Evolutionary conservation across 768 basidiomycete genomes (phyloP).

Genomic region (Daedaleopsis nitida): DNA sequence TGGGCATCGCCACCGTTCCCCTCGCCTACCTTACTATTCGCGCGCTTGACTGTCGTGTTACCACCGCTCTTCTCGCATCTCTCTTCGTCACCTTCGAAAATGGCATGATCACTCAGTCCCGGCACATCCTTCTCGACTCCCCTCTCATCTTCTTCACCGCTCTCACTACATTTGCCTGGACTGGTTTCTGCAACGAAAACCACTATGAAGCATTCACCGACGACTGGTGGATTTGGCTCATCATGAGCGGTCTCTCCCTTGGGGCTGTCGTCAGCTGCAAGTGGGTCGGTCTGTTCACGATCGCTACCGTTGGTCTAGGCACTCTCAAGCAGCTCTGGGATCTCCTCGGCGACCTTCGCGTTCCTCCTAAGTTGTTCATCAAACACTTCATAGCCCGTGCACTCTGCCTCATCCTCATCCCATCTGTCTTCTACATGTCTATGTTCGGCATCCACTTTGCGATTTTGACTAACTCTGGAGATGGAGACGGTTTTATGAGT

Average conservation of each 20-base stretch:
- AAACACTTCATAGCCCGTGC: constrained; percentile 89
- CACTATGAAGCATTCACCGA: constrained; percentile 79
- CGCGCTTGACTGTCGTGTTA: constrained; percentile 87
- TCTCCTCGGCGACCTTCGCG: constrained; percentile 82
- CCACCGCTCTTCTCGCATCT: constrained; percentile 88
- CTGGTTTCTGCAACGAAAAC: constrained; percentile 91
- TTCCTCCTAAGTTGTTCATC: constrained; percentile 74
- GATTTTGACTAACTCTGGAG: constrained; percentile 86
- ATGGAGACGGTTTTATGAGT: constrained; percentile 99
- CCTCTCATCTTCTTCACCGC: constrained; percentile 99
- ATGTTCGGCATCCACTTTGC: constrained; percentile 97
- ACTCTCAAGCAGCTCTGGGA: constrained; percentile 88
- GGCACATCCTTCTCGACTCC: constrained; percentile 96
- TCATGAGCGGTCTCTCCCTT: constrained; percentile 82
- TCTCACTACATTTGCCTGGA: constrained; percentile 83
- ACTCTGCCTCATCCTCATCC: constrained; percentile 84
- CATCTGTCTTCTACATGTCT: constrained; percentile 87
- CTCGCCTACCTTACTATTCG: constrained; percentile 93
- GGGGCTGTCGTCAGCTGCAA: constrained; percentile 95
- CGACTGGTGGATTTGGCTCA: constrained; percentile 92
- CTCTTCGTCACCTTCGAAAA: constrained; percentile 97
- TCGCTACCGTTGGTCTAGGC: constrained; percentile 87
- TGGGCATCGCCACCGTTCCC: constrained; percentile 90
- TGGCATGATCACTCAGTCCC: constrained; percentile 91
- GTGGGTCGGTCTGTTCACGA: constrained; percentile 98